Percentiles rank a stretch among this genome's conserved stretches.
Evolutionary conservation across 164 flowering plant species (phyloP).

Genomic region (Taxillus chinensis): DNA sequence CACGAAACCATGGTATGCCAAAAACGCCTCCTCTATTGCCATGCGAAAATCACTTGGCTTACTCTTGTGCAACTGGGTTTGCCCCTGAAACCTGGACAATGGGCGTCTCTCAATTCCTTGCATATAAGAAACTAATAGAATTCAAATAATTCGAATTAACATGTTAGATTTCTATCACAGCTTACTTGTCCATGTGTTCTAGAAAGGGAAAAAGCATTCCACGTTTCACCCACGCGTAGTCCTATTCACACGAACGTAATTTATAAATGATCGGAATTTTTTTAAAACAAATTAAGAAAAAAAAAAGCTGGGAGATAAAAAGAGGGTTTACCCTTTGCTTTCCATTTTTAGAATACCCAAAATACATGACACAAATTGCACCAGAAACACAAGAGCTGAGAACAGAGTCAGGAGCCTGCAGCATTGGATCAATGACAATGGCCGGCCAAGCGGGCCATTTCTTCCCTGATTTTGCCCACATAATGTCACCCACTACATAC

Average conservation of each 20-base stretch:
- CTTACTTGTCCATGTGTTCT: conserved; percentile 1
- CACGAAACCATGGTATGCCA: conserved; percentile 1
- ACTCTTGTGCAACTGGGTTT: conserved; percentile 4
- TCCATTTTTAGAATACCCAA: conserved; percentile 52
- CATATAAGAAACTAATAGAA: not conserved
- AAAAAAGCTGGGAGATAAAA: not conserved
- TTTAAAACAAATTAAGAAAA: not conserved
- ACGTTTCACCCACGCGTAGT: conserved; percentile 3
- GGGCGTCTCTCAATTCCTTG: too few species aligned
- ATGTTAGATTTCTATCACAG: not conserved
- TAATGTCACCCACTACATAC: conserved; percentile 47
- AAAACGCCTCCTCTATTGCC: conserved; percentile 4
- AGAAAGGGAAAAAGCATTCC: conserved; percentile 1
- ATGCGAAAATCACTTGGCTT: conserved; percentile 2
- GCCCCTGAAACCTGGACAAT: conserved; percentile 3
- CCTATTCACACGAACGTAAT: not conserved
- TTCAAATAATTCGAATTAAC: too few species aligned
- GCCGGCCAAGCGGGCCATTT: conserved; percentile 69
- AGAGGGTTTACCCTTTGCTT: conserved; percentile 50
- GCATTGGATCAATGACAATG: conserved; percentile 44
- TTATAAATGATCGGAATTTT: too few species aligned
- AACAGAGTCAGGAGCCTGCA: conserved; percentile 47
- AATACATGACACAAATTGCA: conserved; percentile 61
- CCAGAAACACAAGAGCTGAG: conserved; percentile 35
- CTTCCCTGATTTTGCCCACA: conserved; percentile 61